Evolutionary conservation across 495 filamentous ascomycete species (phyloP).

Genomic region (Mytilinidion resinicola): DNA sequence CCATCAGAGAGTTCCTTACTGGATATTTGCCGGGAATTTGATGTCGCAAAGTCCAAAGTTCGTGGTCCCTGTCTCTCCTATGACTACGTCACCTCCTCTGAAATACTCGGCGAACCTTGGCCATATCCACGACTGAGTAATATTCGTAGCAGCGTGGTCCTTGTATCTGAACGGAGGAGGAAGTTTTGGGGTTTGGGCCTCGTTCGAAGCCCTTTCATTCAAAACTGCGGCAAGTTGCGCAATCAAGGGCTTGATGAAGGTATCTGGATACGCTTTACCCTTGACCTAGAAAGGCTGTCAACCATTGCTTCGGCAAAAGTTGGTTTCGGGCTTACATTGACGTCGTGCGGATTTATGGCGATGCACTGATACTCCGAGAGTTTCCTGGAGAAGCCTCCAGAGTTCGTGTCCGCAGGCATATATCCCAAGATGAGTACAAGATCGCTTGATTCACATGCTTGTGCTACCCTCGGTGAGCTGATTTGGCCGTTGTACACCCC

Average conservation of each 20-base stretch:
- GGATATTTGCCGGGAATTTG: slow-evolving; percentile 13
- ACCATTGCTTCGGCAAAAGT: background rate
- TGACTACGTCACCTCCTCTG: slow-evolving; percentile 32
- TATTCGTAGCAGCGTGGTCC: slow-evolving; percentile 28
- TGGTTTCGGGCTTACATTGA: slow-evolving; percentile 13
- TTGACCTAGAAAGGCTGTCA: slow-evolving; percentile 20
- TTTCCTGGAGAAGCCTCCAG: slow-evolving; percentile 32
- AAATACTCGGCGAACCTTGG: slow-evolving; percentile 27
- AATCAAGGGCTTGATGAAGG: slow-evolving; percentile 33
- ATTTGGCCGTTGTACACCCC: slow-evolving; percentile 34
- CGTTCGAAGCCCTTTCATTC: slow-evolving; percentile 8
- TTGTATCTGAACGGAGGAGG: slow-evolving; percentile 16
- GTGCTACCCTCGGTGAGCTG: slow-evolving; percentile 23
- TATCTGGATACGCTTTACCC: slow-evolving; percentile 24
- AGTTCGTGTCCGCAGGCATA: slow-evolving; percentile 35
- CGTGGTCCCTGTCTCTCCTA: slow-evolving; percentile 37
- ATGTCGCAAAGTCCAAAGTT: slow-evolving; percentile 31
- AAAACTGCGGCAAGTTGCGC: slow-evolving; percentile 9
- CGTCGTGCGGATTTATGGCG: slow-evolving; percentile 29
- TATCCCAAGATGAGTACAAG: slow-evolving; percentile 31
- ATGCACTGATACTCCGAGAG: slow-evolving; percentile 20
- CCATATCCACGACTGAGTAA: slow-evolving; percentile 38
- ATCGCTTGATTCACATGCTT: slow-evolving; percentile 24
- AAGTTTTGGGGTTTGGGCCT: slow-evolving; percentile 14
- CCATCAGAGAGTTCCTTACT: background rate